These are phyloP conservation scores for Tetracentron sinense DNA, from an alignment of 164 flowering plant genomes.

Conservation along the genomic window DNA sequence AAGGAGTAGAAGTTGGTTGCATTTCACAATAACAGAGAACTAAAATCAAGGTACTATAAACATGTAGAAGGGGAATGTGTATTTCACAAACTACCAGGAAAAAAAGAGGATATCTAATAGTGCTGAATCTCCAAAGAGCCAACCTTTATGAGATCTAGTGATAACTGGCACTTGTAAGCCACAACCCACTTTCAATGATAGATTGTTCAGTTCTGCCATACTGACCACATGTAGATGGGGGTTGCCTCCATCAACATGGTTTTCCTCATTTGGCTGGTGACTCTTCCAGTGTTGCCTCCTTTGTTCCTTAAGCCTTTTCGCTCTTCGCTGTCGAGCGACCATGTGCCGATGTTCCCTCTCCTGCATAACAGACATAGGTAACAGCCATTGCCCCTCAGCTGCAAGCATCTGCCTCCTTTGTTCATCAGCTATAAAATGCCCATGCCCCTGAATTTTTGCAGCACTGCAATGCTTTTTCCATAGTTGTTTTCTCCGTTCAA, in stretches of 20 bases:
- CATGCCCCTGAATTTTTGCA: not conserved
- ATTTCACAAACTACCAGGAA: not conserved
- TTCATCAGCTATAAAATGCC: slow-evolving; percentile 3
- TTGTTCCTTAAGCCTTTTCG: not conserved
- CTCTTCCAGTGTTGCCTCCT: not conserved
- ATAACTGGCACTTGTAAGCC: not conserved
- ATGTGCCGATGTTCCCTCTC: slow-evolving; percentile 1
- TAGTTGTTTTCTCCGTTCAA: not conserved
- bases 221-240: not conserved
- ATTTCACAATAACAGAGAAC: too few species aligned
- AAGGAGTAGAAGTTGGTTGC: too few species aligned
- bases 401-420: not conserved
- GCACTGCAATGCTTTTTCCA: not conserved
- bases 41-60: not conserved
- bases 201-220: not conserved
- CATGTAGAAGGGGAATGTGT: not conserved
- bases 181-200: not conserved
- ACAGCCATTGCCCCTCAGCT: slow-evolving; percentile 3
- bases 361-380: not conserved
- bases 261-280: not conserved
- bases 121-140: not conserved
- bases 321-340: not conserved
- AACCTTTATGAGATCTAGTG: slow-evolving; percentile 6
- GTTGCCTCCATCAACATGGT: not conserved
- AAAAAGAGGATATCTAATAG: not conserved